Evolutionary conservation across 2,329 filamentous ascomycete species (phyloP), one percentile per base, ranked within the genome.

Genomic region (Davidsoniella virescens): DNA sequence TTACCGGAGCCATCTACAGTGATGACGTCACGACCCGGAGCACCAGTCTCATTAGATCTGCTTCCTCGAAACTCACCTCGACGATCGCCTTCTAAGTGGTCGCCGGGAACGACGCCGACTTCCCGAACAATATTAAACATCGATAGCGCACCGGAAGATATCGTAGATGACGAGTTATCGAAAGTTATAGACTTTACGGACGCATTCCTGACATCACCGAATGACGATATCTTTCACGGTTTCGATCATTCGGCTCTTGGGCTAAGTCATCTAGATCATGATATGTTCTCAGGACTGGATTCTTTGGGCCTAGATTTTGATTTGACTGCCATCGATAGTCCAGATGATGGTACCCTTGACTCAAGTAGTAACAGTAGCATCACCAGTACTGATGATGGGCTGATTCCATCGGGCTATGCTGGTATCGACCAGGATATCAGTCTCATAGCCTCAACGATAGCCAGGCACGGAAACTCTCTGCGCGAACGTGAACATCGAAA

Each of bases 211-310:
- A 54, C 64, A 17, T 63, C 63, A 2, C 62, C 64, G 2, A 57
- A 59, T 17, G 61, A 59, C 2, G 55, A 59, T 16, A 55, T 59
- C 17, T 65, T 65, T 44, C 59, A 63, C 41, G 20, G 29, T 12
- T 33, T 33, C 29, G 29, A 33, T 12, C 29, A 33, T 33, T 33
- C 29, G 9, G 29, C 29, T 33, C 29, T 33, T 12, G 29, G 29
- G 29, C 29, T 33, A 33, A 33, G 29, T 6, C 9, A 33, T 33
- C 29, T 33, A 33, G 29, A 33, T 8, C 29, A 18, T 14, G 16
- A 18, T 8, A 47, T 47, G 9, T 44, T 52, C 12, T 10, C 50
- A 5, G 40, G 45, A 14, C 8, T 52, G 2, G 47, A 49, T 17
- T 36, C 40, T 23, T 18, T 49, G 7, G 45, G 40, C 1, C 25